Conservation (phyloP, 2,329 filamentous ascomycete species). For the Aspergillaceae sp. region DNA sequence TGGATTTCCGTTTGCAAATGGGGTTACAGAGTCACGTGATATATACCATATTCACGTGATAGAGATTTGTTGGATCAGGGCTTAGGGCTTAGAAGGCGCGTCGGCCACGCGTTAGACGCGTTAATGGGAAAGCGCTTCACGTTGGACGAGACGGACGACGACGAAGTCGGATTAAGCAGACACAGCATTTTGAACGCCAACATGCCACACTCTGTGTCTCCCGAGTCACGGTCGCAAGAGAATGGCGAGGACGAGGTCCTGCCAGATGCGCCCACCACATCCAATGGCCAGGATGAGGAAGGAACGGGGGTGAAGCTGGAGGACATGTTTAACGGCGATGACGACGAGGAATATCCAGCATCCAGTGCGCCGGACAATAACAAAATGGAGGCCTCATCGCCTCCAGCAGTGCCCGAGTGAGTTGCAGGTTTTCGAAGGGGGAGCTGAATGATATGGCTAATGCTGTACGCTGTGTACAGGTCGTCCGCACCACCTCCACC, state of each 20-base stretch:
- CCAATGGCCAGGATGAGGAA: constrained; percentile 9
- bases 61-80: constrained; percentile 6
- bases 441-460: not conserved
- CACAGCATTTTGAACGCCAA: constrained; percentile 1
- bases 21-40: not conserved
- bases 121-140: constrained; percentile 6
- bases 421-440: constrained; percentile 3
- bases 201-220: constrained; percentile 33
- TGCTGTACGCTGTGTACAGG: constrained; percentile 13
- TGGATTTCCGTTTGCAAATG: not conserved
- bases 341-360: constrained; percentile 45
- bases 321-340: constrained; percentile 53
- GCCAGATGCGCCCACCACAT: constrained; percentile 32
- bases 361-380: constrained; percentile 42
- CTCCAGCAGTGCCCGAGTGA: constrained; percentile 32
- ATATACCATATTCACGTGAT: not conserved
- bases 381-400: constrained; percentile 35
- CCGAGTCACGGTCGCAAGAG: constrained; percentile 28
- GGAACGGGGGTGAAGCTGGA: constrained; percentile 41
- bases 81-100: constrained; percentile 20
- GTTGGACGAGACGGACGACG: not conserved
- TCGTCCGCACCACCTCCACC: constrained; percentile 30
- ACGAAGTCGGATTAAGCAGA: not conserved
- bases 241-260: constrained; percentile 30
- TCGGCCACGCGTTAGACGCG: constrained; percentile 17